Evolutionary conservation across 2,329 filamentous ascomycete species (phyloP), one percentile per base, ranked within the genome.

Genomic region (Ophiostoma novo-ulmi): DNA sequence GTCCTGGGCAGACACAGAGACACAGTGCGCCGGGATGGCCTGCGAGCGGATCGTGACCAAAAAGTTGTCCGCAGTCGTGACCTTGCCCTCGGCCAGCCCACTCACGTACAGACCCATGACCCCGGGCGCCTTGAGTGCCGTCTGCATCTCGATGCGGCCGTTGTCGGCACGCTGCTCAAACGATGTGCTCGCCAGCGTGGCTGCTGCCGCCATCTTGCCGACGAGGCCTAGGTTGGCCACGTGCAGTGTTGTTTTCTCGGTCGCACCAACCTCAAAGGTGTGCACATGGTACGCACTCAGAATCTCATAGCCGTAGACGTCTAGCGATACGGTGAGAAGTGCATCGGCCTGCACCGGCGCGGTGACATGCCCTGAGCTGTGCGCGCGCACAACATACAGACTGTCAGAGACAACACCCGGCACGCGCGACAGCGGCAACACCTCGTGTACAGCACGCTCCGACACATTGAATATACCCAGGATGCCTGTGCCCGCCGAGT

Each of bases 191-290:
- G 90, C 81, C 8, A 97, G 85, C 0, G 93, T 93, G 0, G 92
- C 93, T 0, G 90, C 88, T 0, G 93, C 94, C 0, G 93, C 93
- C 91, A 98, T 97, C 79, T 97, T 97, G 1, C 87, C 91, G 3
- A 97, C 74, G 1, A 98, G 82, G 0, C 94, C 94, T 0, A 98
- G 79, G 22, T 90, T 88, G 0, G 92, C 88, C 1, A 94, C 82
- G 63, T 80, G 80, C 73, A 94, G 88, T 0, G 81, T 78, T 0
- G 83, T 35, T 1, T 11, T 31, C 22, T 13, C 11, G 11, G 3
- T 26, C 63, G 13, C 26, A 74, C 81, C 78, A 0, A 81, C 78
- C 73, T 48, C 6, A 39, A 94, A 88, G 0, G 82, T 78, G 0
- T 83, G 82, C 1, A 93, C 79, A 0, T 91, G 89, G 73, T 90